These are phyloP conservation scores for Bryum argenteum DNA, from an alignment of 225 moss, liverwort and hornwort species.

Conservation along the genomic window DNA sequence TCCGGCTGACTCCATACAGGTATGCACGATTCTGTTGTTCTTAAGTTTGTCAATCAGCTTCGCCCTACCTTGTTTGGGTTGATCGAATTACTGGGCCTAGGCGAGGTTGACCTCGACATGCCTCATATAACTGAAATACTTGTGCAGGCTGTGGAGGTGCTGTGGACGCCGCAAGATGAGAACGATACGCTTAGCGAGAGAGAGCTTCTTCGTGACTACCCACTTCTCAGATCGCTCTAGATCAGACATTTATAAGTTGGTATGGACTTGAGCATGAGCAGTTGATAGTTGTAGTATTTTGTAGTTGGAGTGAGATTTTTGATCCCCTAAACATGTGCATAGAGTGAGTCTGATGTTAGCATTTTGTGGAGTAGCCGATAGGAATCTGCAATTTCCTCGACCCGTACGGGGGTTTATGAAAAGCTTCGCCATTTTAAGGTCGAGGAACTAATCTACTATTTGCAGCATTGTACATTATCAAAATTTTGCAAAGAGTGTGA, in stretches of 20 bases:
- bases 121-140: neutral
- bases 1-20: slow-evolving; percentile 78
- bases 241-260: slow-evolving; percentile 3
- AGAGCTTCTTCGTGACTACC: slow-evolving; percentile 85
- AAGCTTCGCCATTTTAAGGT: neutral
- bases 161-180: slow-evolving; percentile 93
- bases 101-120: neutral
- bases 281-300: slow-evolving; percentile 14
- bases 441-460: neutral
- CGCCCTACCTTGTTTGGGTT: neutral
- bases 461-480: neutral
- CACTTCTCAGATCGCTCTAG: slow-evolving; percentile 78
- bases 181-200: slow-evolving; percentile 77
- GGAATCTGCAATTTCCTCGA: neutral
- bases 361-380: slow-evolving; percentile 28
- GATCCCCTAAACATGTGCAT: slow-evolving; percentile 33
- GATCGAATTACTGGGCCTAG: too few relatives aligned
- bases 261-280: neutral
- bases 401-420: neutral
- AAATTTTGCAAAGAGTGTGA: too few relatives aligned
- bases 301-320: slow-evolving; percentile 27
- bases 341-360: slow-evolving; percentile 33
- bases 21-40: slow-evolving; percentile 3
- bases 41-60: neutral
- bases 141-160: slow-evolving; percentile 79